Conservation (phyloP, 2,329 filamentous ascomycete species). For the Colletotrichum tropicicola region DNA sequence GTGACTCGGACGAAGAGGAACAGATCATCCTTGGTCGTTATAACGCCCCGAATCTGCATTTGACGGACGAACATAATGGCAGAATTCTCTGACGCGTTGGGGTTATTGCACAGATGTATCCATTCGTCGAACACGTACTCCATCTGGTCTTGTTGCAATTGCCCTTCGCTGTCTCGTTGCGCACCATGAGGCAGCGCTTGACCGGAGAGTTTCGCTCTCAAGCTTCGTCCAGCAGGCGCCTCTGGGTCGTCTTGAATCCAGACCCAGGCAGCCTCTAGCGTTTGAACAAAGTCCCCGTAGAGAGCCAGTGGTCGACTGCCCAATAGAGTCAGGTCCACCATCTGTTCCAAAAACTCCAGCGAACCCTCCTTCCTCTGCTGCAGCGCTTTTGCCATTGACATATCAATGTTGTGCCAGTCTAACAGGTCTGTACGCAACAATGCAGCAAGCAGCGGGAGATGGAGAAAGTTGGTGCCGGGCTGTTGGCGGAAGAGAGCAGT, state of each 20-base stretch:
- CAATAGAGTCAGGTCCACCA: constrained; percentile 82
- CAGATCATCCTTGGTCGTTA: constrained; percentile 80
- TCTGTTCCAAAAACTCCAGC: constrained; percentile 80
- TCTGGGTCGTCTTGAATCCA: constrained; percentile 82
- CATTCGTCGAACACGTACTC: constrained; percentile 98
- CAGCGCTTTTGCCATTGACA: constrained; percentile 77
- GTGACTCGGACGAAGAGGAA: constrained; percentile 82
- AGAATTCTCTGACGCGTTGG: constrained; percentile 77
- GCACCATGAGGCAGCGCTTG: constrained; percentile 58
- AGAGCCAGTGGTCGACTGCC: constrained; percentile 81
- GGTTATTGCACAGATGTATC: constrained; percentile 82
- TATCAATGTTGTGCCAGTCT: constrained; percentile 73
- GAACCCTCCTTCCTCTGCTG: constrained; percentile 75
- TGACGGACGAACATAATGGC: constrained; percentile 84
- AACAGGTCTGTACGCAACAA: constrained; percentile 68
- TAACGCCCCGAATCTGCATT: constrained; percentile 76
- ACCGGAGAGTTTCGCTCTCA: constrained; percentile 70
- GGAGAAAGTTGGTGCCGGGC: constrained; percentile 63
- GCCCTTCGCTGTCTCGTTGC: not conserved
- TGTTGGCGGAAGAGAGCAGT: constrained; percentile 65
- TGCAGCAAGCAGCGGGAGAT: constrained; percentile 65
- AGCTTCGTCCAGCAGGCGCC: constrained; percentile 70
- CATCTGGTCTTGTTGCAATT: constrained; percentile 77
- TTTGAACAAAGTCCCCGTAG: constrained; percentile 86
- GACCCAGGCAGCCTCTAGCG: constrained; percentile 80